Percentiles rank a stretch among this genome's conserved stretches.
Evolutionary conservation across 257 asterid species (phyloP).

Genomic region (Solanum dulcamara): DNA sequence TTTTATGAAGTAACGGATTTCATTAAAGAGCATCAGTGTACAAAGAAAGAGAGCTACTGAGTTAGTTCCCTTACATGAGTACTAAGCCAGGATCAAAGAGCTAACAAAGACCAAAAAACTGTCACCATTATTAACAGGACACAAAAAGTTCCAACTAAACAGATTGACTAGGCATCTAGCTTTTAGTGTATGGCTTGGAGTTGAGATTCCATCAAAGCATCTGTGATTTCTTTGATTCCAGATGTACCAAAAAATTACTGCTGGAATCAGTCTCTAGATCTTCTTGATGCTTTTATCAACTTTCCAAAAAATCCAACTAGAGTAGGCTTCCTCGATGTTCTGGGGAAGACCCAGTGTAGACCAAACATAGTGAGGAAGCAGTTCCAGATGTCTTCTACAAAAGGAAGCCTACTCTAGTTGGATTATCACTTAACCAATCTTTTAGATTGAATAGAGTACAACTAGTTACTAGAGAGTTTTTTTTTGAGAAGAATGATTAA

Average conservation of each 20-base stretch:
- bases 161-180: neutral
- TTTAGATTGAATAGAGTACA: neutral
- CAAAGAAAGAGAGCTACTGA: neutral
- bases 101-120: neutral
- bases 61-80: neutral
- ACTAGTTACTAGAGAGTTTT: neutral
- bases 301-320: neutral
- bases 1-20: neutral
- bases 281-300: neutral
- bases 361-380: neutral
- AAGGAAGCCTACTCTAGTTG: neutral
- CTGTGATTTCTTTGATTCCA: neutral
- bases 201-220: neutral
- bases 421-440: neutral
- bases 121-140: neutral
- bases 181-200: neutral
- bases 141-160: neutral
- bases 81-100: neutral
- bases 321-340: neutral
- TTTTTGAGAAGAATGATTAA: neutral
- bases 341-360: neutral
- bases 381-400: neutral
- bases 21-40: neutral
- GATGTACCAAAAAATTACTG: neutral
- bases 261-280: neutral